Conservation (phyloP, 140 eudicot genomes). For the Erigeron philadelphicus region DNA sequence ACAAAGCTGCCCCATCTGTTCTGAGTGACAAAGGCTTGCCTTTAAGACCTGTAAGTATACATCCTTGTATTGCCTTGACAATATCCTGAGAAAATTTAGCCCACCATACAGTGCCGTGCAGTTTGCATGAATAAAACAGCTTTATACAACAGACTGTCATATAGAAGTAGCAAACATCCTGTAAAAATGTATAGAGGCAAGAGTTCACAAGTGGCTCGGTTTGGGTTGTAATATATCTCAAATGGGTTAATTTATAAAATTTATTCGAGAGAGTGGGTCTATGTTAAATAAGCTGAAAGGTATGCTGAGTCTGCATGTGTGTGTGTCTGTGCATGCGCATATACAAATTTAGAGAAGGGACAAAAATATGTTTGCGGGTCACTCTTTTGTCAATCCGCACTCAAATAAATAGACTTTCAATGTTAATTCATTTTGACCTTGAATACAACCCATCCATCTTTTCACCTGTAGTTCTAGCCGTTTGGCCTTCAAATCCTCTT, state of each 20-base stretch:
- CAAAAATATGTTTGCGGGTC: slow-evolving; percentile 3
- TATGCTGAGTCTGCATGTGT: not conserved
- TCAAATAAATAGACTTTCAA: not conserved
- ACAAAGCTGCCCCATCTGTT: slow-evolving; percentile 36
- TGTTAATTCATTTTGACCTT: not conserved
- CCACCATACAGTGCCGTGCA: not conserved
- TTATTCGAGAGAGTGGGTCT: not conserved
- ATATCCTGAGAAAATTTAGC: not conserved
- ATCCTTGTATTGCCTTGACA: slow-evolving; percentile 9
- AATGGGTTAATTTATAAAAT: not conserved
- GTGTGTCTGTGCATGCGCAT: no score
- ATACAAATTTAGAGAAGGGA: not conserved
- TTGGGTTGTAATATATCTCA: not conserved
- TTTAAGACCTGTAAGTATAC: slow-evolving; percentile 86
- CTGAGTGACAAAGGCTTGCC: slow-evolving; percentile 83
- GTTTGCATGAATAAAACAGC: not conserved
- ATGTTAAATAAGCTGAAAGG: slow-evolving; percentile 2
- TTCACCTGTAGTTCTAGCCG: not conserved
- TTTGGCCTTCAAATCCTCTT: not conserved
- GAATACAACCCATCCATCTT: not conserved
- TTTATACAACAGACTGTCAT: not conserved
- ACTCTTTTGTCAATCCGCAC: not conserved
- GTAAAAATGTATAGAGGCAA: slow-evolving; percentile 2
- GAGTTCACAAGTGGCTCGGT: not conserved
- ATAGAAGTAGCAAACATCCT: not conserved